Percentiles rank a stretch among this genome's conserved stretches.
These are phyloP conservation scores for Xylariaceae sp. DNA, from an alignment of 2,329 filamentous ascomycete genomes.

Conservation along the genomic window DNA sequence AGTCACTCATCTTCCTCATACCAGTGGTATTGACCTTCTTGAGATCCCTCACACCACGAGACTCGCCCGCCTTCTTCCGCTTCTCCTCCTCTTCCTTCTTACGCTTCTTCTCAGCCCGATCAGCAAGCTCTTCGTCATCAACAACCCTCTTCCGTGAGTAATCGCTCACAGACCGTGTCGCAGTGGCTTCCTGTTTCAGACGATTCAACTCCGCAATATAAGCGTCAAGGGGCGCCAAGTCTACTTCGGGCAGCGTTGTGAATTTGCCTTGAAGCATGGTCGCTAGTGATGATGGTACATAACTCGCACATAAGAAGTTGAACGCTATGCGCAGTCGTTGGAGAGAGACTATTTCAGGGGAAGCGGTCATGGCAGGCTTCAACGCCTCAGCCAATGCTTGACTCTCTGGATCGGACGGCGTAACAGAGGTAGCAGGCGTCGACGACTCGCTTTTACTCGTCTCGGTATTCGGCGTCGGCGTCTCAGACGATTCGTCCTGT, in stretches of 20 bases:
- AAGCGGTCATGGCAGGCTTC: constrained; percentile 42
- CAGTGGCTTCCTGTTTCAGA: constrained; percentile 65
- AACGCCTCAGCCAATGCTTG: constrained; percentile 15
- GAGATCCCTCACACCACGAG: constrained; percentile 69
- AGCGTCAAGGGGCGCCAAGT: constrained; percentile 66
- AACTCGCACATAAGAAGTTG: constrained; percentile 58
- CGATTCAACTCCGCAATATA: constrained; percentile 63
- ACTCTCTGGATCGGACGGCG: constrained; percentile 15
- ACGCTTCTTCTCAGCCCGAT: constrained; percentile 71
- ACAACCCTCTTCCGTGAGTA: constrained; percentile 63
- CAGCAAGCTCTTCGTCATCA: constrained; percentile 63
- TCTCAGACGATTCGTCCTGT: constrained; percentile 16
- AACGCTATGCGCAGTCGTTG: constrained; percentile 62
- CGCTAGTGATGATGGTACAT: constrained; percentile 47
- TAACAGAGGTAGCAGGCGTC: constrained; percentile 43
- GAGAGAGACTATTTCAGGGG: constrained; percentile 48
- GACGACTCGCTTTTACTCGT: constrained; percentile 41
- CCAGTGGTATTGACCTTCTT: constrained; percentile 86
- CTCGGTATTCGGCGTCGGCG: constrained; percentile 30
- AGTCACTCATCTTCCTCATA: constrained; percentile 96
- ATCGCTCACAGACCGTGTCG: constrained; percentile 62
- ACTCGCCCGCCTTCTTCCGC: constrained; percentile 70
- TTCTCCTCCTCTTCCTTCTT: constrained; percentile 86
- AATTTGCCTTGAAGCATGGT: constrained; percentile 40
- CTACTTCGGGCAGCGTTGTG: constrained; percentile 35